A percentile compares a stretch with the other conserved stretches of the same genome.
phyloP scores from a whole-genome alignment of 768 basidiomycete genomes.

The Clitopilus hobsonii region DNA sequence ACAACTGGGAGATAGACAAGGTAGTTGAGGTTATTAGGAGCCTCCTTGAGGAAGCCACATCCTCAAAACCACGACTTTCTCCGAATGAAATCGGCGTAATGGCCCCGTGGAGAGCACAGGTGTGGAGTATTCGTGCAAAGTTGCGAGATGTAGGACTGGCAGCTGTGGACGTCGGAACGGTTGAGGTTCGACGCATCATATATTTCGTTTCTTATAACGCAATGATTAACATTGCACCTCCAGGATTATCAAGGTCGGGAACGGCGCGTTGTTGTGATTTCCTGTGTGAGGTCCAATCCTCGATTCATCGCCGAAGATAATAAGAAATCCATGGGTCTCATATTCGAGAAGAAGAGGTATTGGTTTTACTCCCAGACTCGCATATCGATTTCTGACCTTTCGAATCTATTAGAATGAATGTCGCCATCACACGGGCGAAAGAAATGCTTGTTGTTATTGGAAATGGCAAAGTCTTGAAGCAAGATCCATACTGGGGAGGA shows the following conservation, averaged over 20 bases:
- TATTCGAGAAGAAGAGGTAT: constrained; percentile 43
- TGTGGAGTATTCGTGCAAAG: constrained; percentile 43
- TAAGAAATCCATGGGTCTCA: constrained; percentile 39
- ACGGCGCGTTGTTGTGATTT: constrained; percentile 45
- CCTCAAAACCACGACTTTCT: constrained; percentile 34
- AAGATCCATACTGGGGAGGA: constrained; percentile 47
- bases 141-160: constrained; percentile 34
- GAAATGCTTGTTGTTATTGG: constrained; percentile 47
- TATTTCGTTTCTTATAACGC: not conserved
- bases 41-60: constrained; percentile 28
- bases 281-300: constrained; percentile 40
- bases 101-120: constrained; percentile 50
- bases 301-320: constrained; percentile 45
- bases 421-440: constrained; percentile 50
- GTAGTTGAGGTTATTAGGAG: constrained; percentile 34
- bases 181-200: constrained; percentile 30
- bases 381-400: too few species aligned
- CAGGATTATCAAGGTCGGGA: constrained; percentile 50
- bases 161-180: constrained; percentile 47
- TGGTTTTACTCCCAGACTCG: constrained; percentile 3
- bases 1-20: constrained; percentile 39
- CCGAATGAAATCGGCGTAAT: constrained; percentile 43
- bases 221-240: too few species aligned
- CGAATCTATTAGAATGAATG: constrained; percentile 48
- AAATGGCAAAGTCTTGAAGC: constrained; percentile 34